Percentiles rank a stretch among this genome's conserved stretches.
phyloP scores from a whole-genome alignment of 2,329 filamentous ascomycete species.

The Penicillium freii region DNA sequence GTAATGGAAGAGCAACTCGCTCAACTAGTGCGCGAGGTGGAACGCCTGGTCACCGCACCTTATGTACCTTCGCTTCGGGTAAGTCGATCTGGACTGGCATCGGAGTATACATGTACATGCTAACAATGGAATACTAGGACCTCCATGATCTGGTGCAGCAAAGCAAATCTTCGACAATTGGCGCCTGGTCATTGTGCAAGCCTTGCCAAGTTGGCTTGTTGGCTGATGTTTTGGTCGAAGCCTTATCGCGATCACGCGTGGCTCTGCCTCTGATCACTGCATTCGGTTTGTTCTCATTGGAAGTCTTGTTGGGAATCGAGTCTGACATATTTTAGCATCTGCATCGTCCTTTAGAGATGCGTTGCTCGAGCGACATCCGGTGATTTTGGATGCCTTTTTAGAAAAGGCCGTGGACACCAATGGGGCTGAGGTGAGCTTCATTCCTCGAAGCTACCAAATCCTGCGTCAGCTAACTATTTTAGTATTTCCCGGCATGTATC shows the following conservation, averaged over 20 bases:
- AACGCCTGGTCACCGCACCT: constrained; percentile 48
- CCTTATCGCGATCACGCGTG: constrained; percentile 52
- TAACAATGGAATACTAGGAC: constrained; percentile 24
- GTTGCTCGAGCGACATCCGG: constrained; percentile 34
- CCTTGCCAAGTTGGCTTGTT: constrained; percentile 51
- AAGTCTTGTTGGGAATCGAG: neutral
- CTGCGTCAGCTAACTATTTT: neutral
- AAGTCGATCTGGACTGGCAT: constrained; percentile 17
- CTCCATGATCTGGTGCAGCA: constrained; percentile 29
- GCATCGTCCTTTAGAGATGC: constrained; percentile 33
- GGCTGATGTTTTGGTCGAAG: constrained; percentile 48
- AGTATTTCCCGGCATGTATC: constrained; percentile 35
- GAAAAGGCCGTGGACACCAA: constrained; percentile 28
- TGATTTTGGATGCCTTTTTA: constrained; percentile 37
- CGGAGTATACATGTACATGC: constrained; percentile 11
- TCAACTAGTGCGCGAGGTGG: constrained; percentile 43
- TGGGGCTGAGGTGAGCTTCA: constrained; percentile 31
- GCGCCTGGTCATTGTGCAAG: constrained; percentile 49
- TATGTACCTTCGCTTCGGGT: constrained; percentile 54
- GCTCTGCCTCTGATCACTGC: constrained; percentile 50
- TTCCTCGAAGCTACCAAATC: too few relatives aligned
- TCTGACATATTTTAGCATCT: constrained; percentile 26
- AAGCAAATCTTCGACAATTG: constrained; percentile 38
- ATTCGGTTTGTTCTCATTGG: constrained; percentile 43
- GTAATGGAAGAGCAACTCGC: constrained; percentile 28